Evolutionary conservation across 805 yeast species (phyloP).

Genomic region (Kuraishia piskuri): DNA sequence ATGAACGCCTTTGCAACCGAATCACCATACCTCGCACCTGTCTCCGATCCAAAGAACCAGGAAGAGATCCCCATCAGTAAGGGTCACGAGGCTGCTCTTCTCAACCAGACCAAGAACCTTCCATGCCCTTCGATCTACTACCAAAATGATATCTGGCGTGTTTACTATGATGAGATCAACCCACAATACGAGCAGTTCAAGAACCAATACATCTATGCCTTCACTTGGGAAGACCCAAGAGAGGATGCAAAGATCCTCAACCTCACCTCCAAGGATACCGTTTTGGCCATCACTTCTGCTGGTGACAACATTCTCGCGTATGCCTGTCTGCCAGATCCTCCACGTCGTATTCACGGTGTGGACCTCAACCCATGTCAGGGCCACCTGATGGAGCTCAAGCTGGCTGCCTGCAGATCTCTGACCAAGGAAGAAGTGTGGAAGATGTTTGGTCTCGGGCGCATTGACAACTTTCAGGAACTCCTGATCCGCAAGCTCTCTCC

Average conservation of each 20-base stretch:
- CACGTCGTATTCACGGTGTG: slow-evolving; percentile 74
- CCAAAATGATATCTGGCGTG: slow-evolving; percentile 72
- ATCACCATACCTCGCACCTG: slow-evolving; percentile 72
- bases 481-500: slow-evolving; percentile 52
- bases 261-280: slow-evolving; percentile 56
- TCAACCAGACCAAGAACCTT: slow-evolving; percentile 50
- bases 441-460: slow-evolving; percentile 68
- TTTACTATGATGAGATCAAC: slow-evolving; percentile 66
- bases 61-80: slow-evolving; percentile 39
- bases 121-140: slow-evolving; percentile 79
- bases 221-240: slow-evolving; percentile 87
- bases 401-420: slow-evolving; percentile 58
- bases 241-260: slow-evolving; percentile 66
- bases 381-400: slow-evolving; percentile 69
- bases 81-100: slow-evolving; percentile 71
- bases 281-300: slow-evolving; percentile 78
- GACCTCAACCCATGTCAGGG: slow-evolving; percentile 80
- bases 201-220: slow-evolving; percentile 76
- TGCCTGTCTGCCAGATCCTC: slow-evolving; percentile 64
- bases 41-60: slow-evolving; percentile 18
- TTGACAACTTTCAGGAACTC: slow-evolving; percentile 41
- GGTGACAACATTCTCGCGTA: slow-evolving; percentile 76
- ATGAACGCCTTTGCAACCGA: slow-evolving; percentile 72
- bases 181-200: slow-evolving; percentile 64
- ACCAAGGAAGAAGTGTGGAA: slow-evolving; percentile 58